phyloP scores from a whole-genome alignment of 2,329 filamentous ascomycete genomes.

The Akanthomyces muscarius region DNA sequence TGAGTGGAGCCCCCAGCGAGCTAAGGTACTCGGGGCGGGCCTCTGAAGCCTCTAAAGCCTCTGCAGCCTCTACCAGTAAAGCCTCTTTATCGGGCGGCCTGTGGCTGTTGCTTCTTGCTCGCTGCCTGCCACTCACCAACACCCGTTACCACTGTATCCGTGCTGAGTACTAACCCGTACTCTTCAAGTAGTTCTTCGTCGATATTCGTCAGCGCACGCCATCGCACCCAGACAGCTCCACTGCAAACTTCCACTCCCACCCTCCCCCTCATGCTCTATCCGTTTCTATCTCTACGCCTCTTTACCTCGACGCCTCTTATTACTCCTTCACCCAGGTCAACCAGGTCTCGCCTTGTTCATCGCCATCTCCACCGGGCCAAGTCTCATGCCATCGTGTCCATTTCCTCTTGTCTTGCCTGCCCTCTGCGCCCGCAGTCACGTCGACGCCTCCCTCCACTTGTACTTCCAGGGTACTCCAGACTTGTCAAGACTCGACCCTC shows the following conservation, averaged over 20 bases:
- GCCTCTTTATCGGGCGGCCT: background rate
- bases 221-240: background rate
- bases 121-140: no score
- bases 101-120: no score
- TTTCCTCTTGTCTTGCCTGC: background rate
- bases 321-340: background rate
- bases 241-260: background rate
- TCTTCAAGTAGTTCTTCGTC: no score
- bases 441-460: background rate
- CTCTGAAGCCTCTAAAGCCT: slow-evolving; percentile 1
- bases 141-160: no score
- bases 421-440: slow-evolving; percentile 2
- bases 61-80: background rate
- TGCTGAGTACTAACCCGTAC: no score
- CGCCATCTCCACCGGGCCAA: slow-evolving; percentile 1
- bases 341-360: slow-evolving; percentile 5
- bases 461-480: slow-evolving; percentile 1
- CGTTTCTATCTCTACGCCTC: background rate
- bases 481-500: background rate
- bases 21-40: background rate
- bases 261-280: background rate
- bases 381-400: background rate
- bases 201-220: no score
- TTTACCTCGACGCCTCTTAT: background rate
- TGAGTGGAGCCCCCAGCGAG: background rate